These are phyloP conservation scores for Takashimella koratensis DNA, from an alignment of 1,284 basidiomycete species.

Conservation along the genomic window DNA sequence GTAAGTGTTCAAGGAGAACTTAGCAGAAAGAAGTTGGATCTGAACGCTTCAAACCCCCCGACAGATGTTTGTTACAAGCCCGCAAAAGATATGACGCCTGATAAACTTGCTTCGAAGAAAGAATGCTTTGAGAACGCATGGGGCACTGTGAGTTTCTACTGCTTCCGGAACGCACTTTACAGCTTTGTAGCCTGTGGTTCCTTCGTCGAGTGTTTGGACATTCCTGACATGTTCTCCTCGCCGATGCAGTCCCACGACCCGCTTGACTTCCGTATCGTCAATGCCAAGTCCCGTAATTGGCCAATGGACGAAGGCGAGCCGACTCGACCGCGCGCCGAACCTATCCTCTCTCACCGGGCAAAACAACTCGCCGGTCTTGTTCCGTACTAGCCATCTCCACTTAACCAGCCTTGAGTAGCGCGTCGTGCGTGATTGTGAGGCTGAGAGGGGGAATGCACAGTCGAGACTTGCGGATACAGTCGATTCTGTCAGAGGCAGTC, in stretches of 20 bases:
- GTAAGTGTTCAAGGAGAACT: constrained; percentile 37
- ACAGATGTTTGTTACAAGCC: constrained; percentile 42
- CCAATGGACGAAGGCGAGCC: constrained; percentile 18
- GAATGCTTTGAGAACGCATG: constrained; percentile 21
- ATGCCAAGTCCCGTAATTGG: constrained; percentile 15
- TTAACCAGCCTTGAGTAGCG: too few species aligned
- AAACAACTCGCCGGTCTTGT: constrained; percentile 26
- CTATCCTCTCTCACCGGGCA: constrained; percentile 20
- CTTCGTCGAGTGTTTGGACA: too few species aligned
- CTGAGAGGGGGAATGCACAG: too few species aligned
- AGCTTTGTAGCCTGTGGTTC: too few species aligned
- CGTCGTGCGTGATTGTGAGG: too few species aligned
- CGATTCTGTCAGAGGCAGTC: too few species aligned
- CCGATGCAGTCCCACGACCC: constrained; percentile 33
- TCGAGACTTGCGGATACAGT: too few species aligned
- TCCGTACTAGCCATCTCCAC: too few species aligned
- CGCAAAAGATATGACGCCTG: constrained; percentile 22
- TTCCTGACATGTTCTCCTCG: too few species aligned
- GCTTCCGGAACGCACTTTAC: too few species aligned
- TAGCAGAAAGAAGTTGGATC: too few species aligned
- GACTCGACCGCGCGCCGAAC: constrained; percentile 8
- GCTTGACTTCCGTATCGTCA: constrained; percentile 29
- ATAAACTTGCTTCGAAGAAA: constrained; percentile 22
- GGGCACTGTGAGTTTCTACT: constrained; percentile 18
- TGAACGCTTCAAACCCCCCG: too few species aligned